These are phyloP conservation scores for Russula lepida DNA, from an alignment of 768 basidiomycete genomes.

Conservation along the genomic window DNA sequence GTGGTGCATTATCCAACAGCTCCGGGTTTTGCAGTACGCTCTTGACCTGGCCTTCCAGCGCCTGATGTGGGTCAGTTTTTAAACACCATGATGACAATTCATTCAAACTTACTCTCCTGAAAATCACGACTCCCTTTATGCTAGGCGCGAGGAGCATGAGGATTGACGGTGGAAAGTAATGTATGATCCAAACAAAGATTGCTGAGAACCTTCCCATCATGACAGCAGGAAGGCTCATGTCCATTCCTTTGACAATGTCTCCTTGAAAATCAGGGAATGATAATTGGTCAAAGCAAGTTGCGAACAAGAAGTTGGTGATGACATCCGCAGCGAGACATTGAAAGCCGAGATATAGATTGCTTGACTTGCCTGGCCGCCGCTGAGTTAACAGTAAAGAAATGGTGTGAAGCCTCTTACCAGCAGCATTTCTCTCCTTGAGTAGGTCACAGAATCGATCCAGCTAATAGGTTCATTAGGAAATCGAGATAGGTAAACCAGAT, in stretches of 20 bases:
- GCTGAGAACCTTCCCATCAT: not conserved
- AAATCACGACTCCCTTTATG: not conserved
- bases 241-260: conserved; percentile 30
- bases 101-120: too few species aligned
- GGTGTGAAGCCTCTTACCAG: not conserved
- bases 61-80: too few species aligned
- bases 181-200: not conserved
- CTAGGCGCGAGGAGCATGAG: not conserved
- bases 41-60: too few species aligned
- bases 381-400: not conserved
- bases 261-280: conserved; percentile 30
- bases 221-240: conserved; percentile 26
- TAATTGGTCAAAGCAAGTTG: conserved; percentile 28
- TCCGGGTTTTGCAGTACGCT: too few species aligned
- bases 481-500: not conserved
- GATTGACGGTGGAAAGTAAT: not conserved
- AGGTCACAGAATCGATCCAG: conserved; percentile 26
- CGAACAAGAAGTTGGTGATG: conserved; percentile 37
- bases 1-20: too few species aligned
- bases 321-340: conserved; percentile 36
- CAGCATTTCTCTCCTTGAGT: conserved; percentile 6
- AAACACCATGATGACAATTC: too few species aligned
- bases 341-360: conserved; percentile 35
- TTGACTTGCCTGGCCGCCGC: conserved; percentile 19
- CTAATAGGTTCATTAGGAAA: conserved; percentile 21